Evolutionary conservation across 176 grass and related monocot genomes (phyloP), one percentile per base, ranked within the genome.

Genomic region (Oropetium thomaeum): DNA sequence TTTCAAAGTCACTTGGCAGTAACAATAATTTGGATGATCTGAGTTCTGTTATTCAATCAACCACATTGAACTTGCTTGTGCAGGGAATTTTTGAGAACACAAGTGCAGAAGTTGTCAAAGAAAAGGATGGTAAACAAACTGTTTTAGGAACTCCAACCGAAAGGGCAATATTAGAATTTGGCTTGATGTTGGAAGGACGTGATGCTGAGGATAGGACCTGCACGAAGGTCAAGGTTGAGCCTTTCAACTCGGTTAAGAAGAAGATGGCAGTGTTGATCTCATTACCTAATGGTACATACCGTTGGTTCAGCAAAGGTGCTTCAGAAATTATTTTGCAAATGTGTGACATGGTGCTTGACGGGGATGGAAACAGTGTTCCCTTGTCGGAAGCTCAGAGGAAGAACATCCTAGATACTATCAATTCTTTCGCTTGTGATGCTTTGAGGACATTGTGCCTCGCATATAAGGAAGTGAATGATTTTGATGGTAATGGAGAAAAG

Each of bases 191-290:
- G 72, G 82, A 90, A 84, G 89, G 72, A 38, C 37, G 19, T 73
- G 74, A 73, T 78, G 73, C 48, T 34, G 81, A 90, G 33, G 59
- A 88, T 42, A 81, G 82, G 82, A 53, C 39, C 51, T 94, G 91
- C 79, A 81, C 70, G 39, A 95, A 92, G 82, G 76, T 90, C n/a
- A 98, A 92, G 82, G 89, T 98, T 44, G 95, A 94, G 71, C 95
- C 95, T 75, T 98, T 98, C 77, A 97, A 97, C 85, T 97, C 90
- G 0, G 86, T 87, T 42, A 97, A 91, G 71, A 97, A 97, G 76
- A 98, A 75, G 75, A 98, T 98, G 95, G 88, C 91, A 30, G 84
- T 94, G 17, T 65, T 94, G 60, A 63, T 98, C 51, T 75, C 68
- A 43, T 92, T 92, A 81, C 79, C 87, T 17, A 68, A 57, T 65